Evolutionary conservation across 345 rosid species (phyloP).

Genomic region (Populus alba): DNA sequence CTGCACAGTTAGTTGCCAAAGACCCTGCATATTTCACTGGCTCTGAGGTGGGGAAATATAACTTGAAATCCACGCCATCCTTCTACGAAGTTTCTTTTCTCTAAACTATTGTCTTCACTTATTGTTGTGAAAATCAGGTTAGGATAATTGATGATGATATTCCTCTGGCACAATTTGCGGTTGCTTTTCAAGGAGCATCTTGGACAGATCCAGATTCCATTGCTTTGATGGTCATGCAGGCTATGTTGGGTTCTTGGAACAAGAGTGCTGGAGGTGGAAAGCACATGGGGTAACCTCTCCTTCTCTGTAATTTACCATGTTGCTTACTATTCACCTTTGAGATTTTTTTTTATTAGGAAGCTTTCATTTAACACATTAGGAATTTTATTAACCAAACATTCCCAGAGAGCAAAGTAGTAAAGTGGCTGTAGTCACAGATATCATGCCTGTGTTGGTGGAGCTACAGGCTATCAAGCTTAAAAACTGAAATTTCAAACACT

Average conservation of each 20-base stretch:
- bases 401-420: not conserved
- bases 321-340: too few species aligned
- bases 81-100: not conserved
- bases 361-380: not conserved
- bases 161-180: conserved; percentile 97
- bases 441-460: not conserved
- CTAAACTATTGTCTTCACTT: not conserved
- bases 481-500: not conserved
- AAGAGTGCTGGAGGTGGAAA: conserved; percentile 86
- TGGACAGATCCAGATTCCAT: conserved; percentile 99
- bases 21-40: conserved; percentile 92
- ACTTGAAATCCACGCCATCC: not conserved
- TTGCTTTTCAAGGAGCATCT: conserved; percentile 94
- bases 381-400: not conserved
- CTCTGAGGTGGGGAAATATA: conserved; percentile 67
- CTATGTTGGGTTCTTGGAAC: conserved; percentile 98
- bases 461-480: not conserved
- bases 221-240: conserved; percentile 94
- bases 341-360: not conserved
- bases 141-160: conserved; percentile 87
- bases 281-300: conserved; percentile 86
- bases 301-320: not conserved
- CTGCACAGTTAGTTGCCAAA: conserved; percentile 76
- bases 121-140: conserved; percentile 45
- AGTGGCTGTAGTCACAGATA: not conserved